Conservation (phyloP, 305 asterid genomes). For the Solanum hybrid region DNA sequence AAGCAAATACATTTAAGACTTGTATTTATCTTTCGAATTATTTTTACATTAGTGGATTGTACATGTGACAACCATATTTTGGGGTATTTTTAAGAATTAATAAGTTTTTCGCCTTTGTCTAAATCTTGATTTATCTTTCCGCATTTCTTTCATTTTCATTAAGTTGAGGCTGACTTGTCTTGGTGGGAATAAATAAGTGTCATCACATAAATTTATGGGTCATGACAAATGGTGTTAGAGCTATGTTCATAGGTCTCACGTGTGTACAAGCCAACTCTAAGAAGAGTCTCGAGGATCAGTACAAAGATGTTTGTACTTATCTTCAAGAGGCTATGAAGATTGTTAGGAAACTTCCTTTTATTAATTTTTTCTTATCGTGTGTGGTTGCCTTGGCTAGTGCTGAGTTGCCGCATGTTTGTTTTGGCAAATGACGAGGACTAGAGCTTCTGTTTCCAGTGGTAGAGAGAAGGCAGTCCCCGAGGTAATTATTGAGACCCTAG, state of each 20-base stretch:
- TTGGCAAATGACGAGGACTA: too few relatives aligned
- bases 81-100: not conserved
- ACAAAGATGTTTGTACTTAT: not conserved
- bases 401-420: too few relatives aligned
- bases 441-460: too few relatives aligned
- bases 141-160: not conserved
- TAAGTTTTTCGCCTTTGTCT: not conserved
- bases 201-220: not conserved
- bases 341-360: not conserved
- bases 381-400: not conserved
- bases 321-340: not conserved
- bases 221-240: not conserved
- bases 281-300: not conserved
- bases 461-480: too few relatives aligned
- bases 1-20: not conserved
- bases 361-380: too few relatives aligned
- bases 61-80: not conserved
- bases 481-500: too few relatives aligned
- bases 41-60: too few relatives aligned
- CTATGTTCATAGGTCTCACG: not conserved
- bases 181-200: too few relatives aligned
- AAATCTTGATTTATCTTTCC: not conserved
- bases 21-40: too few relatives aligned
- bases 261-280: not conserved
- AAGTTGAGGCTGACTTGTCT: not conserved